A percentile compares a stretch with the other conserved stretches of the same genome.
These are phyloP conservation scores for Emmonsia crescens DNA, from an alignment of 2,329 filamentous ascomycete genomes.

Conservation along the genomic window DNA sequence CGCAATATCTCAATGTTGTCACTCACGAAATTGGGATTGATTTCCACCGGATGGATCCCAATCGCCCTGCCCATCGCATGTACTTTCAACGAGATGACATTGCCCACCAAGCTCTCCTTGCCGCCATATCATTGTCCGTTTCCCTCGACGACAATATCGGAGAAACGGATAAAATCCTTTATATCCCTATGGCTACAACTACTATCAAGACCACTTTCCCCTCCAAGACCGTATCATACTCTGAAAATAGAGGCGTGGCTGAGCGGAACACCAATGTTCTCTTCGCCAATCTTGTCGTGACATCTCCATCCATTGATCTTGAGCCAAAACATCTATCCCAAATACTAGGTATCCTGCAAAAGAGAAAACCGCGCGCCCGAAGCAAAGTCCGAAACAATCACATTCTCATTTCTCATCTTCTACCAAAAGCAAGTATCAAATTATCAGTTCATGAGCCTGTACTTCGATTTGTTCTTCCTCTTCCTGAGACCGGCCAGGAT, in stretches of 20 bases:
- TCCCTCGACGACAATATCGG: constrained; percentile 84
- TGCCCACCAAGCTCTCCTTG: constrained; percentile 86
- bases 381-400: constrained; percentile 41
- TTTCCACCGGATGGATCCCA: constrained; percentile 78
- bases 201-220: constrained; percentile 88
- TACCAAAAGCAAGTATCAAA: constrained; percentile 91
- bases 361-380: constrained; percentile 35
- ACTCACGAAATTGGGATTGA: constrained; percentile 97
- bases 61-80: constrained; percentile 92
- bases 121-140: constrained; percentile 83
- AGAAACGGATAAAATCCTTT: constrained; percentile 75
- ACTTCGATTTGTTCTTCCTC: constrained; percentile 74
- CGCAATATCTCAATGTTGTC: constrained; percentile 72
- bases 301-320: constrained; percentile 86
- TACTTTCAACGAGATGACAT: constrained; percentile 90
- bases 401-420: constrained; percentile 71
- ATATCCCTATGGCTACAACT: constrained; percentile 94
- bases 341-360: constrained; percentile 63
- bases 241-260: constrained; percentile 60
- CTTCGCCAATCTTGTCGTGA: constrained; percentile 91
- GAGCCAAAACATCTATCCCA: constrained; percentile 86
- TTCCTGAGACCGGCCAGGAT: constrained; percentile 50
- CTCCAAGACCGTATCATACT: constrained; percentile 81
- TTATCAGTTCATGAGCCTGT: constrained; percentile 96
- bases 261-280: constrained; percentile 93